Evolutionary conservation across 371 early-diverging fungal genomes (phyloP), one percentile per base, ranked within the genome.

Genomic region (Fennellomyces sp.): DNA sequence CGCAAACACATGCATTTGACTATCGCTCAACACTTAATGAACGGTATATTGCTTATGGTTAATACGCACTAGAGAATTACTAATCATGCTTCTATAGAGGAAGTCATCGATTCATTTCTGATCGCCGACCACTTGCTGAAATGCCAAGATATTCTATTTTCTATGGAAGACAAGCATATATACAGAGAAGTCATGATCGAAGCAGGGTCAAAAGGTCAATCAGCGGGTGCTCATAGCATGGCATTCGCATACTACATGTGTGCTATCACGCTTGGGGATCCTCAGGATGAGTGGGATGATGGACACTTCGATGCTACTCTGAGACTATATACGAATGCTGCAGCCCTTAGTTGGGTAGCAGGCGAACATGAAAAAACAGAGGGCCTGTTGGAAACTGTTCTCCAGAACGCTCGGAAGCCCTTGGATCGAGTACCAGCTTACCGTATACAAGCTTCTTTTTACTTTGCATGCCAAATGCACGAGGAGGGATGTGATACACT

Each of bases 191-290:
- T 73, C 27, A 38, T 78, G 23, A 58, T 65, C n/a, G 60, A 69
- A 25, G 71, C 79, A 0, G 79, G 73, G 5, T 64, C 63, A 8
- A 63, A 66, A 26, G 71, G 70, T 2, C 64, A 69, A 49, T 61
- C 63, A 11, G 73, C 79, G 0, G 79, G 79, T 30, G 79, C 79
- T 0, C 79, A 78, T 49, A 59, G 56, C 13, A 75, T 75, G 72
- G 73, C 75, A 1, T 65, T 68, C 31, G 2, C 23, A 0, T 73
- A 75, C 28, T 69, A 70, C 52, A 67, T 60, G 25, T 65, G 62
- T 0, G 73, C 79, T 5, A 70, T 78, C 25, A 28, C 36, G 0
- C 50, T 78, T 5, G 17, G 68, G 15, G 53, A 64, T 31, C 5
- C 30, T 0, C 0, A 10, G 2, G 26, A 41, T 5, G 52, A 58